Percentiles rank a stretch among this genome's conserved stretches.
phyloP scores from a whole-genome alignment of 2,329 filamentous ascomycete species.

The Ophiosphaerella herpotricha region DNA sequence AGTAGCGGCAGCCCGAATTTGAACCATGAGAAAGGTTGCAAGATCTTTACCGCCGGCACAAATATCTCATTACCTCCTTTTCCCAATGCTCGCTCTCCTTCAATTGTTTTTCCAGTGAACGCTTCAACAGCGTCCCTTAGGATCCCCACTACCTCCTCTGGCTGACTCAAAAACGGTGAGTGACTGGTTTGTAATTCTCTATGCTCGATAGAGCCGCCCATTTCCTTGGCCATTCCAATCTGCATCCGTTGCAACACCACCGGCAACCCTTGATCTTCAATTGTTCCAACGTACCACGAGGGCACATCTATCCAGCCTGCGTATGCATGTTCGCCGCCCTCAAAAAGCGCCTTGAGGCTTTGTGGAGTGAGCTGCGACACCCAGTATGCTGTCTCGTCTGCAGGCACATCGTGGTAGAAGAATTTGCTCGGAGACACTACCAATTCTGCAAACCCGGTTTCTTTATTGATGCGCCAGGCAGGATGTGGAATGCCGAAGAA shows the following conservation, averaged over 20 bases:
- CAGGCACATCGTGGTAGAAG: constrained; percentile 58
- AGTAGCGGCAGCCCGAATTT: constrained; percentile 7
- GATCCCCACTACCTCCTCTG: constrained; percentile 46
- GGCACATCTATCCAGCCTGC: constrained; percentile 52
- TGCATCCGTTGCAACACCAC: constrained; percentile 34
- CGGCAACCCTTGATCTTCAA: constrained; percentile 50
- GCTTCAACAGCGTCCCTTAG: constrained; percentile 45
- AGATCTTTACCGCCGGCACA: neutral
- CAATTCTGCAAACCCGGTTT: constrained; percentile 51
- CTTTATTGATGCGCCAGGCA: constrained; percentile 12
- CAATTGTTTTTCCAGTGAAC: constrained; percentile 21
- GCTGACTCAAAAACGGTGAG: constrained; percentile 56
- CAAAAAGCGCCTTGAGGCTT: constrained; percentile 51
- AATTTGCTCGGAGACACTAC: constrained; percentile 45
- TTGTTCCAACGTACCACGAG: constrained; percentile 53
- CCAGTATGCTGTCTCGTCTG: constrained; percentile 52
- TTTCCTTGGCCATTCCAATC: constrained; percentile 47
- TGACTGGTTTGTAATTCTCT: constrained; percentile 54
- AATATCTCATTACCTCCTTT: neutral
- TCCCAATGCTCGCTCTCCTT: neutral
- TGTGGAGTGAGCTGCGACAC: constrained; percentile 49
- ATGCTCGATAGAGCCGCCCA: constrained; percentile 44
- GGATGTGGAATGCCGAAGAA: constrained; percentile 15
- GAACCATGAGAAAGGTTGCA: constrained; percentile 2
- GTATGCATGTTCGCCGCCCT: constrained; percentile 52